Percentiles rank a stretch among this genome's conserved stretches.
These are phyloP conservation scores for Colletotrichum paranaense DNA, from an alignment of 2,329 filamentous ascomycete species.

Conservation along the genomic window DNA sequence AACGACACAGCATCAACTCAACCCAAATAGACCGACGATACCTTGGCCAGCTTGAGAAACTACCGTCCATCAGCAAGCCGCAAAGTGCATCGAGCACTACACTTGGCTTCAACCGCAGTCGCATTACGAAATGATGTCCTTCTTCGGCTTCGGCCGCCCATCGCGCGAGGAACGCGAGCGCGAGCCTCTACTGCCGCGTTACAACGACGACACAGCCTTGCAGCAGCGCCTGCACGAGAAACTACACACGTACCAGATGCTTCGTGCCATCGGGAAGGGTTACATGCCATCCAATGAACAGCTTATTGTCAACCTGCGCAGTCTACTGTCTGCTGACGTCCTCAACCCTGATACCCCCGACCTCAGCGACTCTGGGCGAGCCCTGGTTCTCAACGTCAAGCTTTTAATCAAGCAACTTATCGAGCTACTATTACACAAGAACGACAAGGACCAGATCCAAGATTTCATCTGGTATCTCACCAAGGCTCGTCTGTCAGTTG, in stretches of 20 bases:
- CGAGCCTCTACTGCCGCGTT: slow-evolving; percentile 84
- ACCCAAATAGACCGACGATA: background rate
- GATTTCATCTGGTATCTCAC: slow-evolving; percentile 89
- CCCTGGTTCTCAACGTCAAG: slow-evolving; percentile 77
- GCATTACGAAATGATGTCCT: slow-evolving; percentile 64
- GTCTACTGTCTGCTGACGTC: slow-evolving; percentile 80
- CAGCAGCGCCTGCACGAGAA: slow-evolving; percentile 87
- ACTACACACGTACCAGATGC: slow-evolving; percentile 93
- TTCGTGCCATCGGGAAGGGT: slow-evolving; percentile 82
- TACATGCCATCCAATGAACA: slow-evolving; percentile 96
- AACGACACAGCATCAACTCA: slow-evolving; percentile 3
- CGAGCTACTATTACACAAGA: slow-evolving; percentile 85
- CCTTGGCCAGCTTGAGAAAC: background rate
- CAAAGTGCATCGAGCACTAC: background rate
- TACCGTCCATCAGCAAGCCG: too few species aligned
- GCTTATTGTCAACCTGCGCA: slow-evolving; percentile 80
- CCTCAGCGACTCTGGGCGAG: slow-evolving; percentile 81
- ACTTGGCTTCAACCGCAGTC: background rate
- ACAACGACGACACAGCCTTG: slow-evolving; percentile 82
- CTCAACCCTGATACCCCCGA: slow-evolving; percentile 79
- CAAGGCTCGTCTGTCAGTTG: slow-evolving; percentile 77
- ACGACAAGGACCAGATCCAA: slow-evolving; percentile 85
- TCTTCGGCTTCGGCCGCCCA: slow-evolving; percentile 68
- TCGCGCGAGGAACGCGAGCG: slow-evolving; percentile 67
- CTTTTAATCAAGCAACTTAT: slow-evolving; percentile 84